These are phyloP conservation scores for Leccinum fibrillosum DNA, from an alignment of 768 basidiomycete genomes.

Conservation along the genomic window DNA sequence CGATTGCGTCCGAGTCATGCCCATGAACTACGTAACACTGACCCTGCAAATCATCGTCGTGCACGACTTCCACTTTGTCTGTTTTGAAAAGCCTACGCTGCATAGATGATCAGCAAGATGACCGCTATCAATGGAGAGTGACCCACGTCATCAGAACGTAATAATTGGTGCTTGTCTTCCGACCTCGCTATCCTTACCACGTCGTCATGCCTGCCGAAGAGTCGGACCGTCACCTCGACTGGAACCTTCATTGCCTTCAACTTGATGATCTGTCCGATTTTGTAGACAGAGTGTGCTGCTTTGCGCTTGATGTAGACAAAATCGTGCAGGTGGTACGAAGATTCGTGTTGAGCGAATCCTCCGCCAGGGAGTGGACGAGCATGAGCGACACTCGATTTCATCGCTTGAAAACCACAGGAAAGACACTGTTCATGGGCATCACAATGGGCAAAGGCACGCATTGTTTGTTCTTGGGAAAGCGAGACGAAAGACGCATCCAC, in stretches of 20 bases:
- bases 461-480: constrained; percentile 35
- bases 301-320: constrained; percentile 54
- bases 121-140: not conserved
- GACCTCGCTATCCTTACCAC: constrained; percentile 24
- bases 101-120: constrained; percentile 9
- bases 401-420: constrained; percentile 42
- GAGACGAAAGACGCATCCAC: constrained; percentile 45
- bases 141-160: constrained; percentile 45
- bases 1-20: constrained; percentile 28
- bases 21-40: constrained; percentile 48
- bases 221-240: constrained; percentile 35
- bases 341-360: constrained; percentile 41
- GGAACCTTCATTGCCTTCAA: constrained; percentile 30
- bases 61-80: constrained; percentile 18
- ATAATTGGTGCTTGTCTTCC: constrained; percentile 10
- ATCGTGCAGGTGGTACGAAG: constrained; percentile 54
- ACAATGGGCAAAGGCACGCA: constrained; percentile 28
- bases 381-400: constrained; percentile 21
- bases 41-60: constrained; percentile 47
- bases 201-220: constrained; percentile 48
- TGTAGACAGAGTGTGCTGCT: constrained; percentile 30
- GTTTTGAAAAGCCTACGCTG: constrained; percentile 43
- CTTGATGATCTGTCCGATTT: constrained; percentile 54
- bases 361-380: constrained; percentile 29
- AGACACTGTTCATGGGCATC: constrained; percentile 41